Conservation (phyloP, 305 asterid species). For the Plantago coronopus region DNA sequence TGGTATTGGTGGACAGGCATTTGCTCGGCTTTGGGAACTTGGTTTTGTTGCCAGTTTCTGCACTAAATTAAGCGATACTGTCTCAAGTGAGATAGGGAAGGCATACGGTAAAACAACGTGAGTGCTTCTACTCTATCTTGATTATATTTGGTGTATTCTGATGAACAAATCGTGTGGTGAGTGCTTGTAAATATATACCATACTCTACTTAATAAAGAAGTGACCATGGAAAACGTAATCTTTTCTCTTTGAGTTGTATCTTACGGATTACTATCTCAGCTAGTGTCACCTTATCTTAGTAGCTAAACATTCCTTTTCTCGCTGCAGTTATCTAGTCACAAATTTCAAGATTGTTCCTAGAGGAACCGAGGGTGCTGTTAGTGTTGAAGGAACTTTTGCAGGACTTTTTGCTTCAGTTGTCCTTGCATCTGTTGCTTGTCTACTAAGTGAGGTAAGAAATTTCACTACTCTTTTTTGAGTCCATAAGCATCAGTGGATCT, state of each 20-base stretch:
- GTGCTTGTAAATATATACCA: background rate
- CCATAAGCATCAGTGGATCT: background rate
- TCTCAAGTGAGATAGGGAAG: constrained; percentile 97
- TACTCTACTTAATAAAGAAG: background rate
- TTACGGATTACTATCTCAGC: background rate
- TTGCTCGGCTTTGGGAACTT: constrained; percentile 64
- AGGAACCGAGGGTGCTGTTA: constrained; percentile 95
- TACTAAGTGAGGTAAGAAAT: constrained; percentile 51
- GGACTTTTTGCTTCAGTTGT: constrained; percentile 77
- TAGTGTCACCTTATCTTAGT: constrained; percentile 7
- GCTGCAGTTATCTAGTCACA: constrained; percentile 72
- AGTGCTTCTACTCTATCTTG: constrained; percentile 35
- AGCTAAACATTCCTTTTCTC: background rate
- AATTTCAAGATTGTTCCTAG: constrained; percentile 84
- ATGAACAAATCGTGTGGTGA: background rate
- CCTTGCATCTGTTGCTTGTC: constrained; percentile 65
- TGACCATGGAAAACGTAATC: background rate
- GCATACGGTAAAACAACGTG: constrained; percentile 95
- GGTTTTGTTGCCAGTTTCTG: constrained; percentile 95
- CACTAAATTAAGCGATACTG: constrained; percentile 93
- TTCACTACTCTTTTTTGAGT: constrained; percentile 2
- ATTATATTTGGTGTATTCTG: background rate
- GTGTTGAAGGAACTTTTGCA: constrained; percentile 82
- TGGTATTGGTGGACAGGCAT: constrained; percentile 67
- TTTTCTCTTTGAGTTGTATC: background rate